Percentiles rank a stretch among this genome's conserved stretches.
Evolutionary conservation across 2,329 filamentous ascomycete species (phyloP).

Genomic region (Bipolaris gigantea): DNA sequence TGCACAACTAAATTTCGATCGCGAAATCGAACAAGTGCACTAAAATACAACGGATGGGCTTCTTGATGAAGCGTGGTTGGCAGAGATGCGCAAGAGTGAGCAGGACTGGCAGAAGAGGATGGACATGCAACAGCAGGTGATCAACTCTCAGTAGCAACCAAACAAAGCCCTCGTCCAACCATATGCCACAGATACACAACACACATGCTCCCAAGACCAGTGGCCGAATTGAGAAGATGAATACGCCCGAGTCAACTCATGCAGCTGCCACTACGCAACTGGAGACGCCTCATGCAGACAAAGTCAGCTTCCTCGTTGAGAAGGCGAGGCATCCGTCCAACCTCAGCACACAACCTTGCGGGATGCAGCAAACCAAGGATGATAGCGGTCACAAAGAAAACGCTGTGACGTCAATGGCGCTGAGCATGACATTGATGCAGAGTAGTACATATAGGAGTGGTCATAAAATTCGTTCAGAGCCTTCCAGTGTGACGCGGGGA

Average conservation of each 20-base stretch:
- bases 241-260: not conserved
- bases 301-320: not conserved
- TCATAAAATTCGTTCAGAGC: not conserved
- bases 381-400: not conserved
- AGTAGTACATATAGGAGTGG: not conserved
- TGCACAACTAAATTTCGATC: conserved; percentile 4
- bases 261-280: not conserved
- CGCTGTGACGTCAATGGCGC: not conserved
- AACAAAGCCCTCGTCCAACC: not conserved
- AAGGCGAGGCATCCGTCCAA: not conserved
- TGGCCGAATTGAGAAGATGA: not conserved
- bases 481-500: not conserved
- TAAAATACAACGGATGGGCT: not conserved
- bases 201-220: not conserved
- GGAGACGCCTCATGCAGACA: not conserved
- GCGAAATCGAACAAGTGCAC: not conserved
- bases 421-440: not conserved
- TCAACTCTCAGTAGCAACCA: not conserved
- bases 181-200: not conserved
- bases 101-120: not conserved
- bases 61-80: not conserved
- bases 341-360: not conserved
- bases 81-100: conserved; percentile 2
- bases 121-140: conserved; percentile 1
- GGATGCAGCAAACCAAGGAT: not conserved